Conservation (phyloP, 2,329 filamentous ascomycete genomes). For the Botrytis sinoallii region DNA sequence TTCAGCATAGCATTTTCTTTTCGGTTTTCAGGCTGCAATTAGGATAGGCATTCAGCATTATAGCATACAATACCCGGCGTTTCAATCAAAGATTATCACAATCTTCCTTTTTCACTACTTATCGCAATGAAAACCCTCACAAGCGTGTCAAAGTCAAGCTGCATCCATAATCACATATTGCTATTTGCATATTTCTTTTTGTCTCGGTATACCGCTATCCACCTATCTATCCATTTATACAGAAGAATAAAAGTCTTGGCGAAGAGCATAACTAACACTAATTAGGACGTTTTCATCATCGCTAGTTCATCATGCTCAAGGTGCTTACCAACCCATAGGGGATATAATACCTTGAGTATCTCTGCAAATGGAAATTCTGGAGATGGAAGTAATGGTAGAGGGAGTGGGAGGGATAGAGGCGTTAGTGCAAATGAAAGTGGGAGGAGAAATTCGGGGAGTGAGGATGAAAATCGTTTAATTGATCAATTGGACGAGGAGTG, state of each 20-base stretch:
- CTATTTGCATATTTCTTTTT: slow-evolving; percentile 9
- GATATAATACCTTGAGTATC: slow-evolving; percentile 63
- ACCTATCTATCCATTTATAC: not conserved
- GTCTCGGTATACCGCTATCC: slow-evolving; percentile 15
- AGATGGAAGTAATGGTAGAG: slow-evolving; percentile 30
- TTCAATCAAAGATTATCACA: slow-evolving; percentile 15
- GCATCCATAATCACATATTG: not conserved
- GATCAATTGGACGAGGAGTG: slow-evolving; percentile 96
- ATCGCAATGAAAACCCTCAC: slow-evolving; percentile 7
- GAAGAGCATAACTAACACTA: slow-evolving; percentile 12
- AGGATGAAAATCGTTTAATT: slow-evolving; percentile 91
- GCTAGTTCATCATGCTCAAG: slow-evolving; percentile 66
- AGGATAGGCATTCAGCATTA: slow-evolving; percentile 24
- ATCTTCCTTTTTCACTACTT: slow-evolving; percentile 7
- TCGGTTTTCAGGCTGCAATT: slow-evolving; percentile 14
- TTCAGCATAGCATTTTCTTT: slow-evolving; percentile 13
- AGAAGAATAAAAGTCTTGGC: slow-evolving; percentile 4
- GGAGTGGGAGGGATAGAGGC: not conserved
- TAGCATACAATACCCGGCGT: slow-evolving; percentile 30
- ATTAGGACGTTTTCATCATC: slow-evolving; percentile 64
- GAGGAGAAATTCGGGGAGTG: slow-evolving; percentile 39
- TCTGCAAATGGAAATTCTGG: slow-evolving; percentile 49
- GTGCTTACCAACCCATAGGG: slow-evolving; percentile 60
- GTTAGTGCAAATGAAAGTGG: slow-evolving; percentile 6
- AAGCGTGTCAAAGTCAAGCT: slow-evolving; percentile 9